Base-by-base conservation (phyloP, 257 asterid genomes). In the Scutellaria baicalensis region DNA sequence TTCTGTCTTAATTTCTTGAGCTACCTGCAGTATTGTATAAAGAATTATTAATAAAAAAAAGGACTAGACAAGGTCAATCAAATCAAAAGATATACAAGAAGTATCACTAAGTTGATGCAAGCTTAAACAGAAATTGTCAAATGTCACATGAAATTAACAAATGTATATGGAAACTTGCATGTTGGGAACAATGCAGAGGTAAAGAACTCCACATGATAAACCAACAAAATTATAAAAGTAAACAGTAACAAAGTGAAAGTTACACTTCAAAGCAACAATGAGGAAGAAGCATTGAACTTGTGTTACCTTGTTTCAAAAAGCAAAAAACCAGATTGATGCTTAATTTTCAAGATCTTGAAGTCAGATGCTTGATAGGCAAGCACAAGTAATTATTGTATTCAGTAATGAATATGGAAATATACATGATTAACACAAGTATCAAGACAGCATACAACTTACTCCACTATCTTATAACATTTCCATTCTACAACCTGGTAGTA, bases 1-100 rank as follows among this genome's bases (percentile, higher is more conserved):
- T 82, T 93, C 99, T 8, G 88, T 75, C 45, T 80, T 81, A 39
- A 93, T 93, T 38, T 93, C 99, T 82, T 87, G 92, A 60, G 97
- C 97, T 73, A 93, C 97, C 98, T 93, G 92, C 77, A 83, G 74
- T 57, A 60, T 42, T 48, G 43, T 31, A 54, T 38, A 71, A 55
- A 31, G 38, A 59, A 45, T n/a, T n/a, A 8, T 49, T 51, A 27
- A 45, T n/a, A 59, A 36, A 18, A 18, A 57, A 66, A 42, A 20
- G 68, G 64, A 36, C 69, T 33, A 56, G 31, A 21, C 44, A 63
- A 59, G 47, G 49, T 51, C 16, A 51, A 49, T 33, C 44, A 73
- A 57, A 43, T 14, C 12, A 40, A 44, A 56, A 49, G 63, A 17
- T n/a, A 18, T 23, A 45, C 64, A 60, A 57, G 74, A 27, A 69